Evolutionary conservation across 169 alveolate species (phyloP), one percentile per base, ranked within the genome.

Genomic region (Theileria annulata): DNA sequence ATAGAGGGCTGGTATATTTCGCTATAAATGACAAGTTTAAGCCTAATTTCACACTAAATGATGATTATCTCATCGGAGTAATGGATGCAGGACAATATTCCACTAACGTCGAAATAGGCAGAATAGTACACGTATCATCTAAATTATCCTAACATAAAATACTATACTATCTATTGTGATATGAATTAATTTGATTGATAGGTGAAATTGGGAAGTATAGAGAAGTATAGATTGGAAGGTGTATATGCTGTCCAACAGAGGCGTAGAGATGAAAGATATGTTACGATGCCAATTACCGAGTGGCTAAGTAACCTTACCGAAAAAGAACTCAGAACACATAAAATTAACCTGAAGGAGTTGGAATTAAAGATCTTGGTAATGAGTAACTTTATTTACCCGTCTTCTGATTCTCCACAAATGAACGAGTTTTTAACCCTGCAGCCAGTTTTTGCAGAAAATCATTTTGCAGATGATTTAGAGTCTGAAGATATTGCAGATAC

Each of bases 41-140:
- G 42, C 60, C 30, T 6, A 54, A 77, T 19, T 84, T 84, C 47
- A 71, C 86, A 10, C 54, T 77, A 2, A 83, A 28, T 12, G 87
- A 84, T 71, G 84, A 76, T 10, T 76, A 71, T 48, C 33, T 69
- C 10, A 76, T 84, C n/a, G 90, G 90, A 28, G 75, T 84, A 19
- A 76, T 82, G 86, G 72, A 75, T 60, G 49, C 75, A 15, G 85
- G 74, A 0, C 85, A 76, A 27, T 71, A 63, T 49, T 76, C 86
- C 15, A 82, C 75, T 27, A 31, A 56, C 3, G 33, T 71, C 0
- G 56, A 70, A 37, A 47, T 48, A 5, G 85, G 85, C 17, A 54
- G 79, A 15, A 31, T 82, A 31, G 76, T 82, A 47, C 68, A 82
- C 35, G 89, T 73, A 23, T 31, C 54, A 31, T 37, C 73, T 63